Conservation (phyloP, 2,329 filamentous ascomycete genomes). For the Akanthomyces muscarius region DNA sequence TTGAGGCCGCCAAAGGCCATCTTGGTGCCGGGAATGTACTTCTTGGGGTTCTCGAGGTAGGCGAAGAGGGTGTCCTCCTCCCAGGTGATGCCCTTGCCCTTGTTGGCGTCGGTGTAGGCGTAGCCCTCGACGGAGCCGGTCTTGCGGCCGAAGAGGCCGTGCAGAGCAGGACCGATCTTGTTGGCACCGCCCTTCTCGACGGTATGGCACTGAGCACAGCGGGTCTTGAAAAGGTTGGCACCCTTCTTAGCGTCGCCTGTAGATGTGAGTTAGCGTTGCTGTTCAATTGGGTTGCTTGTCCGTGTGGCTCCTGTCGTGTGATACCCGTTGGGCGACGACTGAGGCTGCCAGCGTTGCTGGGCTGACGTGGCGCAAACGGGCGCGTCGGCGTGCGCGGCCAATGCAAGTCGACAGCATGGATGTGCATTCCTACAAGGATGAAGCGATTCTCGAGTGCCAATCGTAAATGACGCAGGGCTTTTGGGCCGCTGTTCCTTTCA, state of each 20-base stretch:
- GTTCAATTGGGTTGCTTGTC: conserved; percentile 12
- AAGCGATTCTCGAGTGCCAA: background rate
- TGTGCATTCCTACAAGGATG: background rate
- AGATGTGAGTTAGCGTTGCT: conserved; percentile 27
- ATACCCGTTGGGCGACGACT: background rate
- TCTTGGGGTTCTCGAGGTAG: conserved; percentile 99
- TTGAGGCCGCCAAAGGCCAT: conserved; percentile 99
- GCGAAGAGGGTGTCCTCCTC: conserved; percentile 82
- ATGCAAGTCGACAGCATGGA: background rate
- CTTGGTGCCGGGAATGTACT: conserved; percentile 99
- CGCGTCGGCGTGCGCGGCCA: background rate
- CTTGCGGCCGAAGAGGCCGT: conserved; percentile 97
- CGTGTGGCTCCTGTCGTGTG: background rate
- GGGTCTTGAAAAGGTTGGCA: conserved; percentile 98
- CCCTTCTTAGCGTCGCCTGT: conserved; percentile 92
- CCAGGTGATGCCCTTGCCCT: conserved; percentile 91
- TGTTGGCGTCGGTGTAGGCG: conserved; percentile 99
- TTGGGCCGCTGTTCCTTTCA: background rate
- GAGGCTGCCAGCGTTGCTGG: background rate
- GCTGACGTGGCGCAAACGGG: background rate
- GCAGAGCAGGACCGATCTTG: conserved; percentile 96
- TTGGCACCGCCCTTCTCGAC: conserved; percentile 84
- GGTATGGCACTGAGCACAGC: conserved; percentile 98
- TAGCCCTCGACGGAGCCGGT: conserved; percentile 87
- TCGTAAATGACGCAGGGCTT: background rate